Evolutionary conservation across 768 basidiomycete species (phyloP).

Genomic region (Neoboletus magnificus): DNA sequence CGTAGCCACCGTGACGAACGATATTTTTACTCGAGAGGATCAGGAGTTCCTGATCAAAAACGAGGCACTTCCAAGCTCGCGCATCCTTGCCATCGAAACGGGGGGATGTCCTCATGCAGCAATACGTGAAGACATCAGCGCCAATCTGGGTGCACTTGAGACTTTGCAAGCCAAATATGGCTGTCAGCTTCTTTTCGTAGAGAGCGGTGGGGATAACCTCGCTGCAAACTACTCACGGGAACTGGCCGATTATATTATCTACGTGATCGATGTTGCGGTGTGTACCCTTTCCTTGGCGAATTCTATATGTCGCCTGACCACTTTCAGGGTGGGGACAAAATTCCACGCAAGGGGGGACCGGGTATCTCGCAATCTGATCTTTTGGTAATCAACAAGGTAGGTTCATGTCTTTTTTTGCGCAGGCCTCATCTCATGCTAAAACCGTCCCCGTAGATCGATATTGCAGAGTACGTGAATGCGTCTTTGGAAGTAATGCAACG

Average conservation of each 20-base stretch:
- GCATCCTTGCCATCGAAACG: constrained; percentile 96
- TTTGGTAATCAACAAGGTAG: constrained; percentile 91
- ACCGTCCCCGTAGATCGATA: constrained; percentile 66
- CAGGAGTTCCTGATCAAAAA: constrained; percentile 96
- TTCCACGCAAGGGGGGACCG: constrained; percentile 96
- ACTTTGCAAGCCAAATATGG: constrained; percentile 87
- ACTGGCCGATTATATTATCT: constrained; percentile 96
- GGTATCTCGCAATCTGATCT: constrained; percentile 97
- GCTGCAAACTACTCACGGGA: constrained; percentile 97
- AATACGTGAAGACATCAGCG: constrained; percentile 96
- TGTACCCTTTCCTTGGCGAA: constrained; percentile 19
- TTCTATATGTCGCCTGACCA: constrained; percentile 1
- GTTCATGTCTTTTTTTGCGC: neutral
- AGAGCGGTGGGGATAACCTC: constrained; percentile 95
- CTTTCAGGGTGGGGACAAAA: constrained; percentile 90
- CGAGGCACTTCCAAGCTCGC: constrained; percentile 76
- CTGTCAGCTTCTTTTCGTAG: constrained; percentile 90
- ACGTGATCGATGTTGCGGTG: constrained; percentile 85
- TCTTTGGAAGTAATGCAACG: constrained; percentile 93
- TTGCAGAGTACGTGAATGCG: constrained; percentile 89
- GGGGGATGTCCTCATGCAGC: constrained; percentile 98
- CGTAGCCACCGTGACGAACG: constrained; percentile 94
- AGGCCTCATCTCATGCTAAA: neutral
- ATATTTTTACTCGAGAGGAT: constrained; percentile 98
- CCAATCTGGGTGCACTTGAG: constrained; percentile 95